A percentile compares a stretch with the other conserved stretches of the same genome.
phyloP scores from a whole-genome alignment of 2,329 filamentous ascomycete species.

The Penicillium olsonii region DNA sequence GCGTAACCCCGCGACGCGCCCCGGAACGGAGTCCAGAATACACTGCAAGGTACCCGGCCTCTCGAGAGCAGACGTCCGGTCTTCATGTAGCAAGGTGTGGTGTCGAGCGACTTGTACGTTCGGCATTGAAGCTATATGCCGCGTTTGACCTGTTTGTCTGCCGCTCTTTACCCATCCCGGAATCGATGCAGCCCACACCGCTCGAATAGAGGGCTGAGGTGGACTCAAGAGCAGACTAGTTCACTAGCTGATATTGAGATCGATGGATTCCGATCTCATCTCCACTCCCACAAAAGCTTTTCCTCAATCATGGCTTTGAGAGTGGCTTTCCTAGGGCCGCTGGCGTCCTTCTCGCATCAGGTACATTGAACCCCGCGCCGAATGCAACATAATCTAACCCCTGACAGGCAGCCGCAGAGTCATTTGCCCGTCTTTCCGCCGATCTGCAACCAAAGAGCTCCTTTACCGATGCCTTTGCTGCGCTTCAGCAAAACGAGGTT shows the following conservation, averaged over 20 bases:
- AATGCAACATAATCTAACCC: slow-evolving; percentile 11
- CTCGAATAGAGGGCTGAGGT: slow-evolving; percentile 13
- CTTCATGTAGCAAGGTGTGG: slow-evolving; percentile 6
- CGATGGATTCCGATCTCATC: not conserved
- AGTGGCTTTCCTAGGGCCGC: slow-evolving; percentile 63
- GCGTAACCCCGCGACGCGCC: slow-evolving; percentile 24
- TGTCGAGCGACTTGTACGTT: slow-evolving; percentile 6
- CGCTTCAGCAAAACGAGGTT: slow-evolving; percentile 67
- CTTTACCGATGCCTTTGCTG: slow-evolving; percentile 70
- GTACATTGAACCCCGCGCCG: slow-evolving; percentile 41
- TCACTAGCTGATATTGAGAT: not conserved
- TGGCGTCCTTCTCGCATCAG: slow-evolving; percentile 70
- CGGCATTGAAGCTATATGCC: not conserved
- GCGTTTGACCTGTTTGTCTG: slow-evolving; percentile 30
- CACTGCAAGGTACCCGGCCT: not conserved
- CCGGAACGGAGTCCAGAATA: not conserved
- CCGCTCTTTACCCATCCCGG: slow-evolving; percentile 3
- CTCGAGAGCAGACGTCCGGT: slow-evolving; percentile 10
- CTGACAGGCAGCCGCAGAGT: slow-evolving; percentile 55
- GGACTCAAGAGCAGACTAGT: not conserved
- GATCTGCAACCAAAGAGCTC: slow-evolving; percentile 37
- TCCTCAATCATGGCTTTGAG: slow-evolving; percentile 25
- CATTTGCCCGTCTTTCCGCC: slow-evolving; percentile 43
- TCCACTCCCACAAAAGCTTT: not conserved
- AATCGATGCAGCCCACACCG: slow-evolving; percentile 14